phyloP scores from a whole-genome alignment of 2,329 filamentous ascomycete species.

The Plectosphaerella plurivora region DNA sequence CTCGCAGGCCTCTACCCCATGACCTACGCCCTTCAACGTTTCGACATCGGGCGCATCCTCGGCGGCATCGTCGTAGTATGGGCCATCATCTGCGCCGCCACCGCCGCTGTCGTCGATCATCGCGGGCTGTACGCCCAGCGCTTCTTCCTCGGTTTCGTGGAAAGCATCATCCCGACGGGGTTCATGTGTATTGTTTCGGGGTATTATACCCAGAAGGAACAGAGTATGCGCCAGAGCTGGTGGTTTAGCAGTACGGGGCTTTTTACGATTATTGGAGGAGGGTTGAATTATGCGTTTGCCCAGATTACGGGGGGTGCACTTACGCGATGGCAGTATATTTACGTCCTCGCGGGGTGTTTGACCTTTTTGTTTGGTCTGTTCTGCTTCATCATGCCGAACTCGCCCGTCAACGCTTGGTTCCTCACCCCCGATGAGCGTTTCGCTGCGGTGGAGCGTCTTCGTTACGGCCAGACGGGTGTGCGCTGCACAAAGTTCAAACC shows the following conservation, averaged over 20 bases:
- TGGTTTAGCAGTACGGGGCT: conserved; percentile 60
- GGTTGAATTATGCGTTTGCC: conserved; percentile 63
- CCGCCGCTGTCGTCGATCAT: conserved; percentile 60
- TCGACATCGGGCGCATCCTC: conserved; percentile 60
- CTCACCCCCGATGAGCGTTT: conserved; percentile 57
- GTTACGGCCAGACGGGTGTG: conserved; percentile 59
- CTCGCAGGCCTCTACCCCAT: conserved; percentile 69
- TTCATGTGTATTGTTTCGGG: conserved; percentile 61
- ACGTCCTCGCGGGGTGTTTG: conserved; percentile 58
- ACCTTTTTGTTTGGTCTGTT: conserved; percentile 61
- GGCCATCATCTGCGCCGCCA: conserved; percentile 63
- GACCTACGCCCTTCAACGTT: conserved; percentile 65
- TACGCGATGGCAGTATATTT: conserved; percentile 66
- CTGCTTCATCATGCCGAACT: conserved; percentile 63
- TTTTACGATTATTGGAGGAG: conserved; percentile 59
- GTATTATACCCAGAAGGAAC: conserved; percentile 63
- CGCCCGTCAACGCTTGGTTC: conserved; percentile 66
- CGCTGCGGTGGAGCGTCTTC: conserved; percentile 59
- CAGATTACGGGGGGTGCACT: conserved; percentile 52
- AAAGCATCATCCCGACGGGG: conserved; percentile 60
- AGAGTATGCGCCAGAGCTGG: conserved; percentile 60
- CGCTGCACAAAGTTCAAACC: conserved; percentile 57
- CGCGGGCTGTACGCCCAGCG: conserved; percentile 62
- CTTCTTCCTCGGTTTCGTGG: conserved; percentile 60
- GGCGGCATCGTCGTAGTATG: conserved; percentile 61